Evolutionary conservation across 768 basidiomycete species (phyloP).

Genomic region (Strobilomyces echinocephalus): DNA sequence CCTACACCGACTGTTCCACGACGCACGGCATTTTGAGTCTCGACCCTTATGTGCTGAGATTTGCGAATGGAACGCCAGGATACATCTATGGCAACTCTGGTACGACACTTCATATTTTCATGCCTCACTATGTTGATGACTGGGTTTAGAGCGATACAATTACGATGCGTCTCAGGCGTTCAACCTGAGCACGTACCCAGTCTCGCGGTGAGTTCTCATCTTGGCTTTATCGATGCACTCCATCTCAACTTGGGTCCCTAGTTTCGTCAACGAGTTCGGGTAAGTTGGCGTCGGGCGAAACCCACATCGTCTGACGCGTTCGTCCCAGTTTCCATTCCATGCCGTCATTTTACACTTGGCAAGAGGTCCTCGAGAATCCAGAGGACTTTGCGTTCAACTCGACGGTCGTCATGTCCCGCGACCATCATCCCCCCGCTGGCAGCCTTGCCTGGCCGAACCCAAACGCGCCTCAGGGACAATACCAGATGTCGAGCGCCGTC

Average conservation of each 20-base stretch:
- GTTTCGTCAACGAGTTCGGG: constrained; percentile 61
- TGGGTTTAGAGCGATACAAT: constrained; percentile 46
- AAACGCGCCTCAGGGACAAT: constrained; percentile 49
- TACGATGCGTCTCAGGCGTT: constrained; percentile 51
- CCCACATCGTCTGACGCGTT: not conserved
- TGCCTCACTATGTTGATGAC: not conserved
- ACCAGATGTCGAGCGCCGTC: constrained; percentile 48
- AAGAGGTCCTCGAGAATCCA: constrained; percentile 47
- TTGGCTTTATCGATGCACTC: not conserved
- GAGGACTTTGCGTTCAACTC: constrained; percentile 57
- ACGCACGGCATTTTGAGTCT: constrained; percentile 54
- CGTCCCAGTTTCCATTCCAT: constrained; percentile 52
- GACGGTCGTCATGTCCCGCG: constrained; percentile 49
- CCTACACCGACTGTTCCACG: constrained; percentile 59
- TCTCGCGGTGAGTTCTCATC: constrained; percentile 33
- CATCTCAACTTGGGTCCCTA: constrained; percentile 9
- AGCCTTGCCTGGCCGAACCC: constrained; percentile 51
- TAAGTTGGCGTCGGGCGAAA: constrained; percentile 17
- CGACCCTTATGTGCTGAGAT: constrained; percentile 49
- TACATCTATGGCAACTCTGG: constrained; percentile 54
- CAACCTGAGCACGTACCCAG: constrained; percentile 49
- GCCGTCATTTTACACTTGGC: constrained; percentile 60
- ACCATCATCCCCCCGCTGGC: constrained; percentile 54
- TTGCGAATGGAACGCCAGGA: constrained; percentile 46
- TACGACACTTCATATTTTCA: constrained; percentile 16